Evolutionary conservation across 257 asterid genomes (phyloP), one percentile per base, ranked within the genome.

Genomic region (Leptodermis oblonga): DNA sequence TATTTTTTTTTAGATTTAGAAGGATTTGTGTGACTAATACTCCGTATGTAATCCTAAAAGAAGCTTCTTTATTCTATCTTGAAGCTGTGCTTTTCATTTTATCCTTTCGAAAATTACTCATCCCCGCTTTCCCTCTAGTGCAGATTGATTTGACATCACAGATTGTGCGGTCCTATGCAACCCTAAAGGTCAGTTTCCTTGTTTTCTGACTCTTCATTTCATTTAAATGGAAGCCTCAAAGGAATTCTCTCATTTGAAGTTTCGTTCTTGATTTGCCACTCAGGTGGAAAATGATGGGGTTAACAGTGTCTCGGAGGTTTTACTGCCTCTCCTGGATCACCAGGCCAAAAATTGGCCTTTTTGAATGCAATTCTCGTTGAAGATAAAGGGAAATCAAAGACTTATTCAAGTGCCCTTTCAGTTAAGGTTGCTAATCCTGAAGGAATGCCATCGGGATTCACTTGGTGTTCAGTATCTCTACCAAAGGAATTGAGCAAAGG

Each of bases 121-220:
- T 55, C 20, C n/a, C 36, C 33, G 59, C 41, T 12, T 59, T 22
- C 59, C 61, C 34, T 74, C 37, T 60, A 39, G 25, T 89, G 89
- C 97, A 94, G 99, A 77, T 94, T 77, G 97, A 94, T 82, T 83
- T 94, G 76, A 84, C 97, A 18, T 91, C 98, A 37, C 99, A 86
- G 66, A 66, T 83, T 49, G 89, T 87, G 63, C 82, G 96, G 77
- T 75, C 79, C 68, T 71, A 82, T 49, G 56, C 76, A 25, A 85
- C 86, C 1, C 67, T 94, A 69, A 91, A 91, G 98, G 99, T 94
- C 20, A 22, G 49, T 31, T 31, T 62, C 45, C 26, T 36, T 62
- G 49, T n/a, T n/a, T 18, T 61, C 4, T 64, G 52, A 76, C 49
- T 54, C 43, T 62, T 52, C 48, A 22, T 41, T 52, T 51, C 48